A percentile compares a stretch with the other conserved stretches of the same genome.
These are phyloP conservation scores for Diaporthe vexans DNA, from an alignment of 2,329 filamentous ascomycete species.

Conservation along the genomic window DNA sequence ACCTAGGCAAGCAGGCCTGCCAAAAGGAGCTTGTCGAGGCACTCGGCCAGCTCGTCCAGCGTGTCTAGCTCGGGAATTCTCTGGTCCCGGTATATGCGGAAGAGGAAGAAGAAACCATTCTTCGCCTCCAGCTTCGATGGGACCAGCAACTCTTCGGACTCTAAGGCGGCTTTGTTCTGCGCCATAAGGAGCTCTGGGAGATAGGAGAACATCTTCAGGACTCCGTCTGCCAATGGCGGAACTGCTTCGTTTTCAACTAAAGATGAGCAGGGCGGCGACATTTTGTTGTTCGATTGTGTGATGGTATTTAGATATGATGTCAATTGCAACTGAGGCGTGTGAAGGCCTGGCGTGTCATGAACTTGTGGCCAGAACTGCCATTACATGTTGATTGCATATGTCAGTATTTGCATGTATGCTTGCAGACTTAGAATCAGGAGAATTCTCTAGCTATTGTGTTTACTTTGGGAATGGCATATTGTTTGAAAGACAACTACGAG, in stretches of 20 bases:
- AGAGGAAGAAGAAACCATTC: background rate
- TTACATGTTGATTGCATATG: background rate
- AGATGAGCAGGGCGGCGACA: background rate
- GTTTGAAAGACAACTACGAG: background rate
- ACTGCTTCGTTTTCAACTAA: background rate
- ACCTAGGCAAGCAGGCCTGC: slow-evolving; percentile 7
- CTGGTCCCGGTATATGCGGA: background rate
- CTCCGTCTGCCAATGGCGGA: background rate
- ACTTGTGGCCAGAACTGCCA: background rate
- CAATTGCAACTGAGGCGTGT: background rate
- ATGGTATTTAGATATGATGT: background rate
- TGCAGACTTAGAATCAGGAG: background rate
- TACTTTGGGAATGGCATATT: background rate
- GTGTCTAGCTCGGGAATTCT: background rate
- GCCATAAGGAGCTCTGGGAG: background rate
- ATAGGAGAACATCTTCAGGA: slow-evolving; percentile 1
- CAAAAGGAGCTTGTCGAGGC: slow-evolving; percentile 2
- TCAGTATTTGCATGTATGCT: background rate
- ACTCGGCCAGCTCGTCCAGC: background rate
- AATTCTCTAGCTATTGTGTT: background rate
- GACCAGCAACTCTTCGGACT: background rate
- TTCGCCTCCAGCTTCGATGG: background rate
- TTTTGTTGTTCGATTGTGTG: background rate
- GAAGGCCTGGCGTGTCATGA: background rate
- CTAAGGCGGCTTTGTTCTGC: background rate